Conservation (phyloP, 1,139 yeast genomes). For the Pichia sp. region DNA sequence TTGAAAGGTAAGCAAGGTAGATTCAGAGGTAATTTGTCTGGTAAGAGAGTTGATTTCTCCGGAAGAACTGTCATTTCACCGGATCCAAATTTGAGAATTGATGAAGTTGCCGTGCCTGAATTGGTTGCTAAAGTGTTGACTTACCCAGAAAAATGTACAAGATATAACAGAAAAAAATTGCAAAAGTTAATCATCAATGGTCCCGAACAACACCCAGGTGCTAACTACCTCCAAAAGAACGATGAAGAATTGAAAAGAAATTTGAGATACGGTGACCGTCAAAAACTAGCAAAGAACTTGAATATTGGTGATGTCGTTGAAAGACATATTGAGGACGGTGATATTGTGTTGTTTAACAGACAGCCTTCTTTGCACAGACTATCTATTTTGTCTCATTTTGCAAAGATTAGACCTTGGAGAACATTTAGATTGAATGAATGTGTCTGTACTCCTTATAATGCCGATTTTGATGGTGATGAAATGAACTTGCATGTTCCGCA, state of each 20-base stretch:
- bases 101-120: slow-evolving; percentile 98
- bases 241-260: slow-evolving; percentile 84
- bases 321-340: slow-evolving; percentile 96
- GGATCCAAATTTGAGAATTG: slow-evolving; percentile 90
- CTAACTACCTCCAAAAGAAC: slow-evolving; percentile 80
- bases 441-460: slow-evolving; percentile 99
- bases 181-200: slow-evolving; percentile 74
- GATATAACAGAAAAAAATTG: slow-evolving; percentile 75
- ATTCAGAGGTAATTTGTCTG: slow-evolving; percentile 95
- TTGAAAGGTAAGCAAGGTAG: slow-evolving; percentile 98
- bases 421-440: slow-evolving; percentile 96
- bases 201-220: slow-evolving; percentile 91
- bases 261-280: slow-evolving; percentile 80
- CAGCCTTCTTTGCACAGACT: slow-evolving; percentile 96
- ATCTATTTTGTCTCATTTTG: slow-evolving; percentile 91
- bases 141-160: slow-evolving; percentile 90
- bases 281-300: slow-evolving; percentile 67
- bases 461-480: slow-evolving; percentile 99
- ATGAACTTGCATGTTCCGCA: slow-evolving; percentile 99
- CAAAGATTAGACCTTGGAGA: slow-evolving; percentile 96
- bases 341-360: slow-evolving; percentile 89
- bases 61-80: slow-evolving; percentile 99
- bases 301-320: slow-evolving; percentile 94
- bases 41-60: slow-evolving; percentile 97
- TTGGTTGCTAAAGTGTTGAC: slow-evolving; percentile 93